Percentiles rank a stretch among this genome's conserved stretches.
Conservation (phyloP, 371 early-diverging fungal species). For the Basidiobolus meristosporus region DNA sequence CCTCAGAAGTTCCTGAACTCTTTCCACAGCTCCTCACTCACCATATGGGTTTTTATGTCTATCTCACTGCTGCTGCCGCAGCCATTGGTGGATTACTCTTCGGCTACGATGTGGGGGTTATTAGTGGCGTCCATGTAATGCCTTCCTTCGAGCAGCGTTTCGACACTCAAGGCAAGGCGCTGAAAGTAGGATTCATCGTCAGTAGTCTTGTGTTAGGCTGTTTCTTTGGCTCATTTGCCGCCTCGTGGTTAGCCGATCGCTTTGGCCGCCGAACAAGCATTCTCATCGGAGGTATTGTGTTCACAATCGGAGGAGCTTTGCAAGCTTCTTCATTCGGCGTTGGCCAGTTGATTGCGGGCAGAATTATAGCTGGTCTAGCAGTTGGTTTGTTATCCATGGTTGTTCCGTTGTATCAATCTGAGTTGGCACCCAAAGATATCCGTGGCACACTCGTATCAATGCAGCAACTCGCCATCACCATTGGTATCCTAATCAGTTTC, state of each 20-base stretch:
- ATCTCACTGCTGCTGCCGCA: neutral
- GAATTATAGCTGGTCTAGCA: conserved; percentile 4
- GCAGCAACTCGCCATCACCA: conserved; percentile 77
- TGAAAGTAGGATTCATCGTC: conserved; percentile 2
- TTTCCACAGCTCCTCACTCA: too few species aligned
- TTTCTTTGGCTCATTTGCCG: neutral
- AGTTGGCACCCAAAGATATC: conserved; percentile 64
- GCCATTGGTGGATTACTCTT: conserved; percentile 3
- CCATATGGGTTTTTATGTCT: conserved; percentile 3
- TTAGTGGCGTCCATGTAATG: conserved; percentile 2
- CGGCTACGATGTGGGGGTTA: too few species aligned
- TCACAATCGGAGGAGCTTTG: conserved; percentile 3
- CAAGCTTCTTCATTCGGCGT: conserved; percentile 1
- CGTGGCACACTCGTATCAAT: conserved; percentile 76
- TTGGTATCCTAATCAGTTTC: conserved; percentile 43
- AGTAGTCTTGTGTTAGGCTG: conserved; percentile 1
- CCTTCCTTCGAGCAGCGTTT: neutral
- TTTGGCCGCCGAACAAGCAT: conserved; percentile 3
- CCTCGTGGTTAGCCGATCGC: neutral
- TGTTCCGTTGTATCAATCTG: conserved; percentile 49
- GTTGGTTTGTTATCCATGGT: conserved; percentile 1
- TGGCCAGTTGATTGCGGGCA: conserved; percentile 1
- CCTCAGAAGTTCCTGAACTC: too few species aligned
- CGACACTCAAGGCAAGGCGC: neutral
- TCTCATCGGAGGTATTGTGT: conserved; percentile 1